Percentiles rank a stretch among this genome's conserved stretches.
Conservation (phyloP, 106 monocot genomes). For the Acanthochlamys bracteata region DNA sequence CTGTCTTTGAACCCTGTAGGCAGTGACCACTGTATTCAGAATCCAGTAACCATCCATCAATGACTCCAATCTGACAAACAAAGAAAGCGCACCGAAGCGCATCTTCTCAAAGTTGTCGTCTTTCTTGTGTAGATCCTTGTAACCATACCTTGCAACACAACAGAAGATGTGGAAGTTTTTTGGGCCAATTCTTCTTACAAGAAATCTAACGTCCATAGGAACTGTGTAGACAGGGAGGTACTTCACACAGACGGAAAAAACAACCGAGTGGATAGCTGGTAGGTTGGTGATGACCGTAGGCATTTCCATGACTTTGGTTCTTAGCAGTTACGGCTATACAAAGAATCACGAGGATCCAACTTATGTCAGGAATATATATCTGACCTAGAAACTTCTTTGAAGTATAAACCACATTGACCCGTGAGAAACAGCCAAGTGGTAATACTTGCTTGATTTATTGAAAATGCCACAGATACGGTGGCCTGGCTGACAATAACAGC, state of each 20-base stretch:
- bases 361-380: conserved; percentile 94
- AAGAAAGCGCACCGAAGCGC: conserved; percentile 44
- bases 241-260: conserved; percentile 81
- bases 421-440: conserved; percentile 85
- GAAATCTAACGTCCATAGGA: conserved; percentile 59
- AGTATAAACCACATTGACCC: conserved; percentile 87
- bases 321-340: conserved; percentile 87
- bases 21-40: conserved; percentile 32
- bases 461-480: conserved; percentile 88
- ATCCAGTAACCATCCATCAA: conserved; percentile 84
- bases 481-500: conserved; percentile 90
- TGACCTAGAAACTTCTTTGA: conserved; percentile 85
- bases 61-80: conserved; percentile 54
- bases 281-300: conserved; percentile 97
- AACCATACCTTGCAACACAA: conserved; percentile 86
- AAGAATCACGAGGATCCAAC: conserved; percentile 91
- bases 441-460: conserved; percentile 84
- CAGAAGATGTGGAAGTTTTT: conserved; percentile 86
- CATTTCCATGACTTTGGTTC: conserved; percentile 88
- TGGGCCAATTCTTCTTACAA: conserved; percentile 76
- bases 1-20: not conserved
- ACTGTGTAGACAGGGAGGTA: conserved; percentile 87
- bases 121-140: conserved; percentile 71
- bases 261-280: conserved; percentile 76
- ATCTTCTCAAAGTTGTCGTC: conserved; percentile 89